Evolutionary conservation across 805 yeast species (phyloP).

Genomic region (Lipomyces sp.): DNA sequence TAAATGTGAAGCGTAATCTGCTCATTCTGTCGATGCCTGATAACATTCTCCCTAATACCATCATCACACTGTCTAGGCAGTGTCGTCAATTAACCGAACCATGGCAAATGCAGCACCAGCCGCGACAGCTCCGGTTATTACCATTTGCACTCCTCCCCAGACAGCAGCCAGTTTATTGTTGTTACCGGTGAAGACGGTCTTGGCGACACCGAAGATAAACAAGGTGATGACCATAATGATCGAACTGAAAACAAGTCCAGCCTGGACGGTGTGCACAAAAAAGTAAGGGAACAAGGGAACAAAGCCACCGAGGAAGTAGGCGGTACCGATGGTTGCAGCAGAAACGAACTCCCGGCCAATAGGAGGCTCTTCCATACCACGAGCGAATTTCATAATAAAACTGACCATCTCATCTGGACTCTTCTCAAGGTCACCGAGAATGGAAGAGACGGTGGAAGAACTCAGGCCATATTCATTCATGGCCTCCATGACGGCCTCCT

Average conservation of each 20-base stretch:
- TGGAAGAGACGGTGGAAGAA: constrained; percentile 72
- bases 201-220: constrained; percentile 83
- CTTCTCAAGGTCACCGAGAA: constrained; percentile 77
- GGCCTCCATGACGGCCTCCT: constrained; percentile 80
- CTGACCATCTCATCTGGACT: constrained; percentile 80
- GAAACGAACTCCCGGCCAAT: constrained; percentile 86
- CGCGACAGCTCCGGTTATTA: constrained; percentile 93
- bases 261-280: constrained; percentile 72
- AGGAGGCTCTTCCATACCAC: constrained; percentile 94
- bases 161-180: constrained; percentile 43
- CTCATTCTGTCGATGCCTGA: too few species aligned
- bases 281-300: constrained; percentile 91
- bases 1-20: neutral
- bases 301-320: constrained; percentile 91
- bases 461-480: constrained; percentile 70
- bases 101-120: constrained; percentile 97
- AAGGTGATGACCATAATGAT: constrained; percentile 83
- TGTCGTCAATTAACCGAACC: constrained; percentile 71
- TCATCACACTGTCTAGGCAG: too few species aligned
- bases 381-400: constrained; percentile 78
- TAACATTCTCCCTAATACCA: too few species aligned
- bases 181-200: constrained; percentile 80
- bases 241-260: constrained; percentile 76
- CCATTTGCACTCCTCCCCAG: constrained; percentile 87
- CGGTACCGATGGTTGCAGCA: constrained; percentile 86